These are phyloP conservation scores for Nothophytophthora sp. DNA, from an alignment of 352 stramenopile genomes.

Conservation along the genomic window DNA sequence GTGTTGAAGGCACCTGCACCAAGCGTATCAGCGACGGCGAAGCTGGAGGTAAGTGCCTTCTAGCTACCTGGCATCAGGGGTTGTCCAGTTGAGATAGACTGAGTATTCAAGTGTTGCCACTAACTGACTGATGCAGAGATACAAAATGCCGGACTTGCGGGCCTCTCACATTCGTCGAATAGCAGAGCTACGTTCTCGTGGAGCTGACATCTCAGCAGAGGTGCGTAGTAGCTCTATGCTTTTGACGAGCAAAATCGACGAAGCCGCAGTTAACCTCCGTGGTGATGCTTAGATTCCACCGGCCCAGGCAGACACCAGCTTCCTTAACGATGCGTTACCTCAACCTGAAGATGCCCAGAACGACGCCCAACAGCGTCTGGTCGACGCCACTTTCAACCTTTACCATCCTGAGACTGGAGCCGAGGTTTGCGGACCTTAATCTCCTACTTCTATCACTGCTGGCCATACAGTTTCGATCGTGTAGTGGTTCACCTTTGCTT, in stretches of 20 bases:
- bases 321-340: slow-evolving; percentile 1
- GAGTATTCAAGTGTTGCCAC: too few relatives aligned
- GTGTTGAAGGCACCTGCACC: slow-evolving; percentile 6
- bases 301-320: slow-evolving; percentile 15
- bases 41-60: slow-evolving; percentile 41
- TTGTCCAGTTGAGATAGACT: too few relatives aligned
- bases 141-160: slow-evolving; percentile 59
- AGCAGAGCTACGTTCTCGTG: slow-evolving; percentile 48
- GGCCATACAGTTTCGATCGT: too few relatives aligned
- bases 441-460: too few relatives aligned
- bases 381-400: slow-evolving; percentile 53
- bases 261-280: too few relatives aligned
- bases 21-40: slow-evolving; percentile 3
- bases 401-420: slow-evolving; percentile 69
- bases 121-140: slow-evolving; percentile 32
- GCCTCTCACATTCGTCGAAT: slow-evolving; percentile 72
- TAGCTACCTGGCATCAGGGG: too few relatives aligned
- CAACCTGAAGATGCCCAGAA: slow-evolving; percentile 11
- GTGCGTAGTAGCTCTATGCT: too few relatives aligned
- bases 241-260: too few relatives aligned
- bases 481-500: too few relatives aligned
- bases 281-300: slow-evolving; percentile 7
- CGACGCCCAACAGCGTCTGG: slow-evolving; percentile 24
- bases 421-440: slow-evolving; percentile 41
- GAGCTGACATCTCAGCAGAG: slow-evolving; percentile 31